These are phyloP conservation scores for Dioscorea alata DNA, from an alignment of 106 monocot genomes.

Conservation along the genomic window DNA sequence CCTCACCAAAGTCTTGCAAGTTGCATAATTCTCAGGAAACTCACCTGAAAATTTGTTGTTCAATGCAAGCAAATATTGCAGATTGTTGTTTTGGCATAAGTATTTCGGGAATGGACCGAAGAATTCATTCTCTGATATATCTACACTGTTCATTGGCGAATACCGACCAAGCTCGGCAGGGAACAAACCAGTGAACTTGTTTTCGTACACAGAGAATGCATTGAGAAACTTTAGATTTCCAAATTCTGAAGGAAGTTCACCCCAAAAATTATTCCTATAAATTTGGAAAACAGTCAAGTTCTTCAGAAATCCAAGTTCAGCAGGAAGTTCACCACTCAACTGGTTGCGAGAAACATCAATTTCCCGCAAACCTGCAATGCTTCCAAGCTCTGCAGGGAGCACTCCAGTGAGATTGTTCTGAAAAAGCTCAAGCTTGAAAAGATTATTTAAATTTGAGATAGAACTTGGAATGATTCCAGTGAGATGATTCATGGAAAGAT, in stretches of 20 bases:
- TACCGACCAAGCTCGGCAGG: conserved; percentile 59
- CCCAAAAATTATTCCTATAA: conserved; percentile 55
- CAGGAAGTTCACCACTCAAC: conserved; percentile 50
- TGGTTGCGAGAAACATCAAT: conserved; percentile 67
- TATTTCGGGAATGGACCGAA: conserved; percentile 61
- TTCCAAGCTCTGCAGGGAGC: conserved; percentile 44
- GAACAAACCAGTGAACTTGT: conserved; percentile 63
- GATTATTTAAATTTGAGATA: conserved; percentile 44
- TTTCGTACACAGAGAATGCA: conserved; percentile 62
- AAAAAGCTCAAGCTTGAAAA: conserved; percentile 76
- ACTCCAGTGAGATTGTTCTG: conserved; percentile 62
- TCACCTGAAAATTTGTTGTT: conserved; percentile 74
- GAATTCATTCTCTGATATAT: conserved; percentile 85
- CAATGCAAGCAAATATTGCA: conserved; percentile 59
- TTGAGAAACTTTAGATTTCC: conserved; percentile 41
- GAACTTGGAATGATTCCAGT: conserved; percentile 48
- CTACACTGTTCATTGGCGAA: conserved; percentile 58
- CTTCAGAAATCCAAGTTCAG: conserved; percentile 42
- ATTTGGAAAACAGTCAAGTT: conserved; percentile 59
- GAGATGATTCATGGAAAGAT: conserved; percentile 65
- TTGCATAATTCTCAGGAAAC: conserved; percentile 53
- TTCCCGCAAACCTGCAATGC: conserved; percentile 41
- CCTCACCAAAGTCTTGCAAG: conserved; percentile 55
- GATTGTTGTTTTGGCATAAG: conserved; percentile 52
- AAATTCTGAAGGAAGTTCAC: conserved; percentile 55